Percentiles rank a stretch among this genome's conserved stretches.
Conservation (phyloP, 306 rosid genomes). For the Argentina anserina region DNA sequence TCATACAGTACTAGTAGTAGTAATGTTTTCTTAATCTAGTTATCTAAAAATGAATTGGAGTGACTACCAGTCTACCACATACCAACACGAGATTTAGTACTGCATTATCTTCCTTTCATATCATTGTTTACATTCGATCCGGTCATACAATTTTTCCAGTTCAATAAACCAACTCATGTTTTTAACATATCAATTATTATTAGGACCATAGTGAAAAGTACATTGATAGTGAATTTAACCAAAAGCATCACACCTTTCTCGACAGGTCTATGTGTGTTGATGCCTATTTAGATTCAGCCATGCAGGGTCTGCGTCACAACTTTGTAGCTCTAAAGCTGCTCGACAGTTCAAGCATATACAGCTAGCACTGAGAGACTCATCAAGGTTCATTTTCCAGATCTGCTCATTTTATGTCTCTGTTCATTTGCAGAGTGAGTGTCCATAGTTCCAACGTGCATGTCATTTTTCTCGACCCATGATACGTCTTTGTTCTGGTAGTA, state of each 20-base stretch:
- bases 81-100: no score
- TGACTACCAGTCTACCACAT: no score
- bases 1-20: no score
- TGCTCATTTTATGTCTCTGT: background rate
- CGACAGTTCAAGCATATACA: background rate
- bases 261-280: background rate
- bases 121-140: no score
- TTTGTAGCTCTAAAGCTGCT: background rate
- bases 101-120: no score
- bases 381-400: background rate
- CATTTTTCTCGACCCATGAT: slow-evolving; percentile 5
- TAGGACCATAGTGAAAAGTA: background rate
- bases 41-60: no score
- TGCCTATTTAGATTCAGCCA: background rate
- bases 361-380: slow-evolving; percentile 1
- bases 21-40: no score
- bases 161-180: no score
- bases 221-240: no score
- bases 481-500: background rate
- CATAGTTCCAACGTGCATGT: slow-evolving; percentile 2
- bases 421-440: background rate
- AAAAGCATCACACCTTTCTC: background rate
- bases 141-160: no score
- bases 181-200: background rate
- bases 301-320: background rate